phyloP scores from a whole-genome alignment of 2,329 filamentous ascomycete genomes.

The Pseudogymnoascus sp. region DNA sequence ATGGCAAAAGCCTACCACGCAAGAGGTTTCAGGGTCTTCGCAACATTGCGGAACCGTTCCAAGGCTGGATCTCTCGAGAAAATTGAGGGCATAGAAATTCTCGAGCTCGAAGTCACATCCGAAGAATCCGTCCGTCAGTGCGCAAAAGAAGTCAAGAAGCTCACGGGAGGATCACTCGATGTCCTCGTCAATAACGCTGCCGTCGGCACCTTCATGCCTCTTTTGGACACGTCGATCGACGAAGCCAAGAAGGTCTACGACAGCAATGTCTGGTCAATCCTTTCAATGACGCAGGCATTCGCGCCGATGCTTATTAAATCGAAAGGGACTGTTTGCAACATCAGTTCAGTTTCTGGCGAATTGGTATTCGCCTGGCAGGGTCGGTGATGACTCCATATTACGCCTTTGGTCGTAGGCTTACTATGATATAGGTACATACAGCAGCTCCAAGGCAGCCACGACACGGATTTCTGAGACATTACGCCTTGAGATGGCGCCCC shows the following conservation, averaged over 20 bases:
- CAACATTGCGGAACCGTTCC: constrained; percentile 30
- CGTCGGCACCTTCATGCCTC: constrained; percentile 25
- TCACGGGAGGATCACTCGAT: constrained; percentile 28
- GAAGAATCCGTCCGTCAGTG: constrained; percentile 10
- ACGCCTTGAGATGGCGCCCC: constrained; percentile 16
- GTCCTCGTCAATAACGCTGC: constrained; percentile 39
- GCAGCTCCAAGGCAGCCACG: constrained; percentile 17
- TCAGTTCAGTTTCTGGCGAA: constrained; percentile 12
- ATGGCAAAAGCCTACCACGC: constrained; percentile 32
- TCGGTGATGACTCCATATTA: background rate
- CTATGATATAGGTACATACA: constrained; percentile 12
- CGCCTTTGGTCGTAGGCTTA: background rate
- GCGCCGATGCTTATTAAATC: constrained; percentile 28
- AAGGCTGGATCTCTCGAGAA: constrained; percentile 25
- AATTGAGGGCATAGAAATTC: constrained; percentile 23
- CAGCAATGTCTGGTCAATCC: constrained; percentile 20
- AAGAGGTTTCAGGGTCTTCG: constrained; percentile 32
- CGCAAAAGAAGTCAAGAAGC: constrained; percentile 19
- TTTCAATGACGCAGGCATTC: constrained; percentile 18
- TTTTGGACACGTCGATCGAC: constrained; percentile 25
- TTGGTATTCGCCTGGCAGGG: constrained; percentile 9
- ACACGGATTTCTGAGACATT: constrained; percentile 16
- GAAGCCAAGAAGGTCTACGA: constrained; percentile 27
- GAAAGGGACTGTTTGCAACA: constrained; percentile 36
- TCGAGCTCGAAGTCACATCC: constrained; percentile 32